Base-by-base conservation (phyloP, 495 filamentous ascomycete genomes). In the Aspergillus nidulans region DNA sequence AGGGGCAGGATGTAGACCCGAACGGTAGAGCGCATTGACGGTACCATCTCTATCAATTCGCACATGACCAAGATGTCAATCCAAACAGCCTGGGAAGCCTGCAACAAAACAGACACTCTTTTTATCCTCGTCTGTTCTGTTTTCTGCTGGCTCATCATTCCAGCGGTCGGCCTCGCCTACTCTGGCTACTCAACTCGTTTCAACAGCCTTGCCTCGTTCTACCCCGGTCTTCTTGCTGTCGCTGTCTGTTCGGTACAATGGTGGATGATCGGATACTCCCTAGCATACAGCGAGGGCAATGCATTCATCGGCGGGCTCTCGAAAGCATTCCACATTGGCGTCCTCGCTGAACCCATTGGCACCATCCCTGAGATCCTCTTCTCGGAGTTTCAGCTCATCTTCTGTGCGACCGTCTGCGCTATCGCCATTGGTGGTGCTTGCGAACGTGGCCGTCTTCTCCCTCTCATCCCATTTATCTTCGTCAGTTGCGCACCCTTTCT, bases 371-470 rank as follows among this genome's bases (percentile, higher is more conserved):
- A 79, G 47, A 72, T 81, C 32, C 63, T 80, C 8, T 80, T 79
- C 63, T 73, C 73, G 18, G 61, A 81, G 34, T 81, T 79, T 56
- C 79, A 81, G 63, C 68, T 76, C 51, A 69, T 81, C 32, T 82
- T 81, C 65, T 73, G 72, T 59, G 76, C 75, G 21, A 74, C 72
- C 25, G 77, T 79, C 1, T 74, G 75, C 47, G 69, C 63, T 13
- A 69, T 71, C 40, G 61, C 76, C 8, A 69, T 78, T 34, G 72
- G 77, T 8, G 76, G 74, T 15, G 64, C 71, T 43, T 76, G 77
- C 56, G 78, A 81, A 52, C 63, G 74, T n/a, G 77, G 77, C 18
- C 65, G 76, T 21, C 69, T 80, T 20, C 55, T 80, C 6, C 76
- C 78, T 9, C 68, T 76, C 18, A 65, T 81, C 43, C 69, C 79